Conservation (phyloP, 2,329 filamentous ascomycete genomes). For the Aspergillus quadricinctus region DNA sequence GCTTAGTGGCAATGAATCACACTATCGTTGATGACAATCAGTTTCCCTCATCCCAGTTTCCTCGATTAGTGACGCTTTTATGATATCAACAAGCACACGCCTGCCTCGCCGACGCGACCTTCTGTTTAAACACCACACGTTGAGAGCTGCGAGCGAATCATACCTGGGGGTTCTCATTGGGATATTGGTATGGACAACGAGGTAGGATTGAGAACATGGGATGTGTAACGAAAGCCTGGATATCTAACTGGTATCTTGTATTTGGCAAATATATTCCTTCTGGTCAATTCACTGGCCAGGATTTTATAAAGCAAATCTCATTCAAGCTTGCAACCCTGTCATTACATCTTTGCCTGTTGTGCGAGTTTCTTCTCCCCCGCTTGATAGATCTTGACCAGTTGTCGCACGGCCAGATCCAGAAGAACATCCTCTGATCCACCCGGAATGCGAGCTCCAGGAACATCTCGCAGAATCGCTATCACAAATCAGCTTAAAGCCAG, state of each 20-base stretch:
- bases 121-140: too few relatives aligned
- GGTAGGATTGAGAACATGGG: too few relatives aligned
- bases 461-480: constrained; percentile 59
- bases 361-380: constrained; percentile 29
- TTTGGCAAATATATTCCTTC: not conserved
- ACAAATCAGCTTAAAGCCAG: constrained; percentile 21
- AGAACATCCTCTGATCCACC: constrained; percentile 71
- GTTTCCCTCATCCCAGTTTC: too few relatives aligned
- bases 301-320: not conserved
- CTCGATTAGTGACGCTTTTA: too few relatives aligned
- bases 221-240: too few relatives aligned
- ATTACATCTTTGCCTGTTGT: constrained; percentile 25
- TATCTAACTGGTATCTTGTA: too few relatives aligned
- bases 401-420: constrained; percentile 64
- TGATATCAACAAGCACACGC: too few relatives aligned
- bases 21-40: not conserved
- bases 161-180: too few relatives aligned
- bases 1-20: not conserved
- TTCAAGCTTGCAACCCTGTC: not conserved
- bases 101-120: too few relatives aligned
- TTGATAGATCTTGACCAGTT: constrained; percentile 64
- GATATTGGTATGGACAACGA: too few relatives aligned
- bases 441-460: constrained; percentile 58
- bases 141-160: too few relatives aligned
- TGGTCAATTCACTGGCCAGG: not conserved